Evolutionary conservation across 148 eudicot species (phyloP), one percentile per base, ranked within the genome.

Genomic region (Amaranthus cruentus): DNA sequence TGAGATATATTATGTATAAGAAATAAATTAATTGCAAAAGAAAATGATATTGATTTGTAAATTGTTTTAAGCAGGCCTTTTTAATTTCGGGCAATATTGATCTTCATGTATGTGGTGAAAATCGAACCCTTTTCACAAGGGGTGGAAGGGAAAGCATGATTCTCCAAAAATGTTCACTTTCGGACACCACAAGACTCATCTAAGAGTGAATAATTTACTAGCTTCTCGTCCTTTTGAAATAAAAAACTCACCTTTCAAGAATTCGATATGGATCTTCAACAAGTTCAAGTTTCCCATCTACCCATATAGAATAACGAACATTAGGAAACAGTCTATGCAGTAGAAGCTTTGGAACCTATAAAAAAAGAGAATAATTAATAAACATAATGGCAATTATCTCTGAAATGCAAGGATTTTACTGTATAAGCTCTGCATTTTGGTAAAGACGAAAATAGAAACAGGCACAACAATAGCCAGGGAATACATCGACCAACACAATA

Each of bases 191-290:
- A 28, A 53, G 8, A 52, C 18, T n/a, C 52, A 51, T 50, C 46
- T 60, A 18, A 6, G 7, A 13, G 51, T 53, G 9, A 7, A 48
- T 9, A 6, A 50, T 4, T 18, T 6, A 68, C n/a, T 3, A 8
- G 18, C 13, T 44, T 47, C 54, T 63, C 43, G 10, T 49, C 50
- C 15, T 7, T n/a, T 47, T 43, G 21, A 63, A 44, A 81, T 7
- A 47, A 43, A 48, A 54, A 46, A 52, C 77, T 59, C 78, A 96
- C 99, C 97, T 87, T 84, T 96, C 99, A 51, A 96, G 90, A 79
- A 96, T 87, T 80, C 87, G 96, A 89, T 92, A 85, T 43, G 99
- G 99, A 82, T 96, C 99, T 44, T 92, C 99, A 81, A 96, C 96
- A 18, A 96, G 91, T 82, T 96, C 86, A 75, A 96, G 97, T 82